Evolutionary conservation across 495 filamentous ascomycete genomes (phyloP).

Genomic region (Hyaloscypha finlandica): DNA sequence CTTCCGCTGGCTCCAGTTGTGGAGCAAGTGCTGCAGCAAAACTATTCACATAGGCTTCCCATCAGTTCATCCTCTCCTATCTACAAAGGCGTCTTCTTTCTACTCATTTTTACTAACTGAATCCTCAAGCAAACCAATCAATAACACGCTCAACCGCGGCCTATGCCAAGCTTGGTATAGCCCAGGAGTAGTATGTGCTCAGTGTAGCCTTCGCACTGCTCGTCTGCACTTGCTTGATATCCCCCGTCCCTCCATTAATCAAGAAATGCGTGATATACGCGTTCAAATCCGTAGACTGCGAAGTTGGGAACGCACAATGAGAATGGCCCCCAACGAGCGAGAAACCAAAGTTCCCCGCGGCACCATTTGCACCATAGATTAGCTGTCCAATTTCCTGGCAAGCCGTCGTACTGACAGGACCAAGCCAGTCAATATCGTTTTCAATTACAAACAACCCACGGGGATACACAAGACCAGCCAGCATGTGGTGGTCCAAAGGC

Average conservation of each 20-base stretch:
- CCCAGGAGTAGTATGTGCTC: conserved; percentile 11
- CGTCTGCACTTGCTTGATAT: not conserved
- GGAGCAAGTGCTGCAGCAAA: no score
- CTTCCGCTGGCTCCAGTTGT: no score
- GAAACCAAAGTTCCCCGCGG: conserved; percentile 50
- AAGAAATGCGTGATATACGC: conserved; percentile 57
- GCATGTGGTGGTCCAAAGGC: conserved; percentile 53
- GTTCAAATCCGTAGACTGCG: conserved; percentile 50
- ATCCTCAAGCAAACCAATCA: no score
- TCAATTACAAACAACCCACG: conserved; percentile 50
- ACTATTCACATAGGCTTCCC: no score
- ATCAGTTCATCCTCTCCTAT: no score
- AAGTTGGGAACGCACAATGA: conserved; percentile 56
- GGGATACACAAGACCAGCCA: conserved; percentile 49
- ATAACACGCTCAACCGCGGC: no score
- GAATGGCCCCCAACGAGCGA: conserved; percentile 51
- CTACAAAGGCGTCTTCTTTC: no score
- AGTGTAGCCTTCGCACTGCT: conserved; percentile 7
- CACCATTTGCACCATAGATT: conserved; percentile 53
- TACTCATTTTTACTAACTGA: no score
- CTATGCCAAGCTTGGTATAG: conserved; percentile 8
- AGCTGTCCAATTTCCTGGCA: conserved; percentile 55
- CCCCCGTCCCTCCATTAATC: not conserved
- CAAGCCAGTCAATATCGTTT: conserved; percentile 58
- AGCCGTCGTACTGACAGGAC: conserved; percentile 49